These are phyloP conservation scores for Trametes villosa DNA, from an alignment of 768 basidiomycete species.

Conservation along the genomic window DNA sequence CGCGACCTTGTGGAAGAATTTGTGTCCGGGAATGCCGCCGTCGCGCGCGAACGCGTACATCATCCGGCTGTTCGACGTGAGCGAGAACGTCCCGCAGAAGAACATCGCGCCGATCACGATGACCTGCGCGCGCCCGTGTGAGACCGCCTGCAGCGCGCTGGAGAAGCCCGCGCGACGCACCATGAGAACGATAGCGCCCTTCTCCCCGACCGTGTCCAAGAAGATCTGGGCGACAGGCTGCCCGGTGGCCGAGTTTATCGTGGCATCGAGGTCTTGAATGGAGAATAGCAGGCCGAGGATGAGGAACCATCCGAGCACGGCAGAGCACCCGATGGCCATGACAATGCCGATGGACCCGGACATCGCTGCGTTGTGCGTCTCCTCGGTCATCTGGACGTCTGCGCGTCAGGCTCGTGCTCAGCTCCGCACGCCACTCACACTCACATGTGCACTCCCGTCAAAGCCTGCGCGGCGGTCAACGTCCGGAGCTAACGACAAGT, in stretches of 20 bases:
- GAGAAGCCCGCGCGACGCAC: conserved; percentile 35
- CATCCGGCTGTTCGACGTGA: conserved; percentile 82
- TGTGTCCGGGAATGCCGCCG: conserved; percentile 70
- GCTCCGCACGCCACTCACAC: conserved; percentile 26
- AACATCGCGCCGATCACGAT: conserved; percentile 76
- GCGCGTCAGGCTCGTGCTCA: background rate
- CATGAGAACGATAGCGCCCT: conserved; percentile 77
- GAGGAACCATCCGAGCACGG: conserved; percentile 77
- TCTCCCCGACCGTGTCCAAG: conserved; percentile 72
- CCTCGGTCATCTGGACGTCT: conserved; percentile 67
- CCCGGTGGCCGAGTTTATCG: conserved; percentile 56
- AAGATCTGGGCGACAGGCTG: conserved; percentile 83
- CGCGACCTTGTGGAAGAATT: conserved; percentile 69
- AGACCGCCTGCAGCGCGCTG: background rate
- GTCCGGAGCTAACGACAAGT: background rate
- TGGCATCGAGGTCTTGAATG: conserved; percentile 68
- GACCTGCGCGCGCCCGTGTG: conserved; percentile 40
- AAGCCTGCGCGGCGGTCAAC: conserved; percentile 49
- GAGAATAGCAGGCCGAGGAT: conserved; percentile 74
- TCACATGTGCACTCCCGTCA: conserved; percentile 73
- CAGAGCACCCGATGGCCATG: conserved; percentile 73
- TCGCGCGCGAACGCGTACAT: conserved; percentile 84
- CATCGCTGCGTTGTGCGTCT: conserved; percentile 65
- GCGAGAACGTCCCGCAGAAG: conserved; percentile 77
- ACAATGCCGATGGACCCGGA: conserved; percentile 70